phyloP scores from a whole-genome alignment of 257 asterid species.

The Lycium barbarum region DNA sequence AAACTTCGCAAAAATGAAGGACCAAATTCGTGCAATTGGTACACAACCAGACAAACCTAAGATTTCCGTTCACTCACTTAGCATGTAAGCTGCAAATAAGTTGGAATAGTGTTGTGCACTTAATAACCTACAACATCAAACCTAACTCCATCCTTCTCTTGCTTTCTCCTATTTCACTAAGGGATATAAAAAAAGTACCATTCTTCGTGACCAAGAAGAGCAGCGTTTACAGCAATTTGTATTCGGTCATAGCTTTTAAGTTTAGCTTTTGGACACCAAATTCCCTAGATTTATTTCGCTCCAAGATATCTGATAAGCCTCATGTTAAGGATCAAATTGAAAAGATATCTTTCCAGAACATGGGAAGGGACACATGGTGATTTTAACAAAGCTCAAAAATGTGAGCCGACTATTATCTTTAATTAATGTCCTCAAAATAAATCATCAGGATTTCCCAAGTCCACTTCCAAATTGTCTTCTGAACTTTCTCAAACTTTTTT shows the following conservation, averaged over 20 bases:
- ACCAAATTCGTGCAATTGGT: no score
- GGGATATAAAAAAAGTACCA: conserved; percentile 1
- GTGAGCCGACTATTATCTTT: background rate
- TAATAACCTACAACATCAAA: background rate
- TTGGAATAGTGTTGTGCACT: no score
- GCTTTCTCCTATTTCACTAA: background rate
- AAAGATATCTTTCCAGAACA: background rate
- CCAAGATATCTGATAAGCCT: conserved; percentile 6
- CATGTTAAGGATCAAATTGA: background rate
- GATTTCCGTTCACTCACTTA: no score
- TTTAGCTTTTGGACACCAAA: background rate
- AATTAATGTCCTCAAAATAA: background rate
- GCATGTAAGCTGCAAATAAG: no score
- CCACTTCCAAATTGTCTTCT: background rate
- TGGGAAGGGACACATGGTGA: background rate
- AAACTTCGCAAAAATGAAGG: background rate
- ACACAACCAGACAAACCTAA: no score
- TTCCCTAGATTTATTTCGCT: background rate
- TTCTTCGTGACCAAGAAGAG: background rate
- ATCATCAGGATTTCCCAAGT: background rate
- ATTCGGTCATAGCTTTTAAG: background rate
- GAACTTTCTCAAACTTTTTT: background rate
- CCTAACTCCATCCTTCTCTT: background rate
- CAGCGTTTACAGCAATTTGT: background rate
- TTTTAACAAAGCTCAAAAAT: background rate